Evolutionary conservation across 768 basidiomycete species (phyloP), one percentile per base, ranked within the genome.

Genomic region (Clavulina sp.): DNA sequence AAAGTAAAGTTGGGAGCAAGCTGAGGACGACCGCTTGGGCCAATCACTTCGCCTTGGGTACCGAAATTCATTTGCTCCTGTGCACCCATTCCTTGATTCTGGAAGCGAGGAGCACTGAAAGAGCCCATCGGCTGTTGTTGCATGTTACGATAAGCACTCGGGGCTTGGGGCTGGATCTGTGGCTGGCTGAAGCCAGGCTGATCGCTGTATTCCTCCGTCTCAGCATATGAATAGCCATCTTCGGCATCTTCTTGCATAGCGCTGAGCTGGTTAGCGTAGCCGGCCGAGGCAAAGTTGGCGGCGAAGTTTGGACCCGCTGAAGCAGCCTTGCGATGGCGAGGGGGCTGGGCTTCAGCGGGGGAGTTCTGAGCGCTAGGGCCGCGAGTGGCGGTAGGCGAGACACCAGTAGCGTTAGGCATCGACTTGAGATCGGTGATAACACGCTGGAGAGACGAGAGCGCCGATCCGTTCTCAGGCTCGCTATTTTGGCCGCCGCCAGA

Each of bases 371-470:
- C 61, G 3, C 65, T 62, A 48, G 67, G 70, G 54, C 60, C 67
- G 36, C 19, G 40, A 9, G 44, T 44, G 33, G 44, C 34, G 9
- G 33, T 31, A 38, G 49, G 53, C 19, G 65, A 16, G 61, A 54
- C 5, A 65, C 58, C 58, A 65, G 74, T 75, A 38, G 61, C 50
- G 49, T 76, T 70, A 48, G 84, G 78, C 2, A 86, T 74, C 18
- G 82, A 81, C 73, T 89, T 93, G 57, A 95, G 72, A 65, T 96
- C 91, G 52, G 84, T 84, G 58, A 96, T 96, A 64, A 95, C 82
- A 52, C 86, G 78, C 62, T 96, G 89, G 50, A 96, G 76, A 28
- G 85, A 87, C 54, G 82, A 83, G 53, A 89, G 70, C 18, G 83
- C 85, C 63, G 82, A 81, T 21, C 76, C 74, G 21, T 53, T 41